phyloP scores from a whole-genome alignment of 345 rosid species.

The Pistacia vera region DNA sequence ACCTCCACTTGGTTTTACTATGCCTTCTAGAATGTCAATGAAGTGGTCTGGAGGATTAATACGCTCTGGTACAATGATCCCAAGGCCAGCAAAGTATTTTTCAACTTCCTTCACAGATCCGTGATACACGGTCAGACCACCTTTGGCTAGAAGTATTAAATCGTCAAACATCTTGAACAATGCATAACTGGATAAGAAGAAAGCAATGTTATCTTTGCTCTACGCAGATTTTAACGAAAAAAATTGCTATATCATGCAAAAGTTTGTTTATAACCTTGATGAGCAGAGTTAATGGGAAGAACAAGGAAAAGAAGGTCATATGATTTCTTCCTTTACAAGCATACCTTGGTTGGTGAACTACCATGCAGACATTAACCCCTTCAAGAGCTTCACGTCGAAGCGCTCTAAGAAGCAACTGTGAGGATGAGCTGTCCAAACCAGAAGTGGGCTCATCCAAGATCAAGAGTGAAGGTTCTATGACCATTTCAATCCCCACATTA shows the following conservation, averaged over 20 bases:
- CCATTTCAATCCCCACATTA: constrained; percentile 92
- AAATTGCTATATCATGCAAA: no score
- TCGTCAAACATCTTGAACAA: constrained; percentile 95
- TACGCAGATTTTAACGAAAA: neutral
- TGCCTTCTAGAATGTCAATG: constrained; percentile 85
- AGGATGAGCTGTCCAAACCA: constrained; percentile 89
- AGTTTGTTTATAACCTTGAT: no score
- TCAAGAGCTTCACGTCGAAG: constrained; percentile 89
- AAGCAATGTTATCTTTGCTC: constrained; percentile 19
- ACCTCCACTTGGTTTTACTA: constrained; percentile 52
- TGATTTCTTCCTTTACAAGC: neutral
- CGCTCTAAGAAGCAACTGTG: constrained; percentile 77
- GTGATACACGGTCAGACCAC: constrained; percentile 79
- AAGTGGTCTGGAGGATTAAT: constrained; percentile 90
- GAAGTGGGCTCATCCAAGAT: constrained; percentile 93
- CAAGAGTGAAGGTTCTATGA: constrained; percentile 92
- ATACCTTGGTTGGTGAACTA: constrained; percentile 91
- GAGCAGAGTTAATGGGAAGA: neutral
- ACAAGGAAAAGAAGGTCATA: neutral
- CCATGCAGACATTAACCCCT: constrained; percentile 92
- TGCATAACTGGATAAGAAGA: constrained; percentile 54
- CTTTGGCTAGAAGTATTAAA: constrained; percentile 85
- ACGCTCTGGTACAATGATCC: constrained; percentile 78
- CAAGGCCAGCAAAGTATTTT: constrained; percentile 74
- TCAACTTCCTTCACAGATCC: constrained; percentile 81